These are phyloP conservation scores for Angomonas ambiguus DNA, from an alignment of 208 protist genomes.

Conservation along the genomic window DNA sequence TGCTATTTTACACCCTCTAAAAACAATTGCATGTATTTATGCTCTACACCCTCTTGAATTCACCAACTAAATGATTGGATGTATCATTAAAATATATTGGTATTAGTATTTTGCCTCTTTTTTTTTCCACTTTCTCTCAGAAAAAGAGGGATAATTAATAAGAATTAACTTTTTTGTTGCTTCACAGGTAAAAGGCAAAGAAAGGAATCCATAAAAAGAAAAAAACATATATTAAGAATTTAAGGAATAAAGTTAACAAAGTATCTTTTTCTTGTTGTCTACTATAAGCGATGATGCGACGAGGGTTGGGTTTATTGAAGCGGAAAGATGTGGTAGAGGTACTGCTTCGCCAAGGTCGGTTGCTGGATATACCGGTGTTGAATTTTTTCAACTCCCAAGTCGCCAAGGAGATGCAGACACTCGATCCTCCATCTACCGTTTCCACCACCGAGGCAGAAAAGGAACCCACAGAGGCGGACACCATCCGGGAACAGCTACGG, in stretches of 20 bases:
- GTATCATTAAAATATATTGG: background rate
- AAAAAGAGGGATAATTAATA: background rate
- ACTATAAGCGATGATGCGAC: conserved; percentile 43
- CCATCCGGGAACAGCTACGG: background rate
- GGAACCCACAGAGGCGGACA: conserved; percentile 2
- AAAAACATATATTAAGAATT: too few species aligned
- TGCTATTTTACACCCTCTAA: conserved; percentile 4
- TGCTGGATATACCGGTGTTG: conserved; percentile 63
- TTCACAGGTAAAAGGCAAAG: too few species aligned
- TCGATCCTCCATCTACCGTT: background rate
- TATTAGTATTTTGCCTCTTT: conserved; percentile 2
- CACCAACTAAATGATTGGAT: too few species aligned
- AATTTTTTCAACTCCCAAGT: conserved; percentile 57
- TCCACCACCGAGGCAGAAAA: background rate
- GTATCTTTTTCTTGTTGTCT: background rate
- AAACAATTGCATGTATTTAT: too few species aligned
- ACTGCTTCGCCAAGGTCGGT: conserved; percentile 50
- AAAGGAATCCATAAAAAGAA: too few species aligned
- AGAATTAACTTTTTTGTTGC: too few species aligned
- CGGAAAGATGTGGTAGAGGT: conserved; percentile 62
- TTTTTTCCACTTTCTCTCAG: conserved; percentile 4
- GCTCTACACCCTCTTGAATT: too few species aligned
- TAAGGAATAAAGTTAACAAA: conserved; percentile 9
- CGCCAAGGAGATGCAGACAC: conserved; percentile 15
- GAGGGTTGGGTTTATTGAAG: conserved; percentile 13